A percentile compares a stretch with the other conserved stretches of the same genome.
Conservation (phyloP, 176 grass and related monocot genomes). For the Eragrostis nindensis region DNA sequence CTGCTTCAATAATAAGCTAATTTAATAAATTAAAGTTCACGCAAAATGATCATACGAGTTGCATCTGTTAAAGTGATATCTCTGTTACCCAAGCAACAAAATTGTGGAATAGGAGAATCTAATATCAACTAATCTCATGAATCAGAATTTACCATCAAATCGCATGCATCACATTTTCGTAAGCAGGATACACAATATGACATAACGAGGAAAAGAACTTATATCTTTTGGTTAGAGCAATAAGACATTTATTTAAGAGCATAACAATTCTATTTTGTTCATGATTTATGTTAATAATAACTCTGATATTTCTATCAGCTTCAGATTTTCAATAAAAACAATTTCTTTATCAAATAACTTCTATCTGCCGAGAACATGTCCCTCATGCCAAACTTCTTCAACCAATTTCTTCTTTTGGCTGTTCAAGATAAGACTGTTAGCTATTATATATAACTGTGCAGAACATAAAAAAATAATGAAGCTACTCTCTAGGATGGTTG, state of each 20-base stretch:
- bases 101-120: constrained; percentile 1
- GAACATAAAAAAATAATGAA: not conserved
- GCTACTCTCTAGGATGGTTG: not conserved
- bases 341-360: not conserved
- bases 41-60: constrained; percentile 5
- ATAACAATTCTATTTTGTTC: not conserved
- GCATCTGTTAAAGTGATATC: not conserved
- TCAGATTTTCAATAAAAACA: not conserved
- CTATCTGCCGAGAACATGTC: not conserved
- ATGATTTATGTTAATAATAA: not conserved
- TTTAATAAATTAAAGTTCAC: constrained; percentile 1
- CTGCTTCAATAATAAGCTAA: constrained; percentile 23
- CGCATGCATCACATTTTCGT: not conserved
- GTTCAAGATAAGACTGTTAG: not conserved
- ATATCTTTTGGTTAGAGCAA: not conserved
- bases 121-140: constrained; percentile 6
- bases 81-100: constrained; percentile 9
- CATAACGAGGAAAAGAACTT: not conserved
- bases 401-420: not conserved
- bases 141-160: not conserved
- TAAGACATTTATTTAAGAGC: not conserved
- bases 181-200: not conserved
- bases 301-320: not conserved
- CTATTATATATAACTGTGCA: not conserved
- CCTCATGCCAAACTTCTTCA: not conserved